These are phyloP conservation scores for Emericellopsis cladophorae DNA, from an alignment of 2,329 filamentous ascomycete genomes.

Conservation along the genomic window DNA sequence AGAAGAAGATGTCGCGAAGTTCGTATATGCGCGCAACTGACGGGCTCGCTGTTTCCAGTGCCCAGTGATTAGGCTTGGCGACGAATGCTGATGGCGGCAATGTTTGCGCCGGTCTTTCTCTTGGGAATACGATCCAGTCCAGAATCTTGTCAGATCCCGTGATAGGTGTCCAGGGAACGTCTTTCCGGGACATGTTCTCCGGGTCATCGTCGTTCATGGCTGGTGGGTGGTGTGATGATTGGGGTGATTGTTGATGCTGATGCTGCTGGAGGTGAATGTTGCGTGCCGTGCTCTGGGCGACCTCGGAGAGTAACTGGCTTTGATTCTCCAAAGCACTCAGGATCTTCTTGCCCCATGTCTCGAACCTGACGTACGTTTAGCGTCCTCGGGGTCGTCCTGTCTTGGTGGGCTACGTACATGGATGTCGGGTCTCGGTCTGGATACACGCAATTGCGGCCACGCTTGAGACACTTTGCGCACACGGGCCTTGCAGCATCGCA, in stretches of 20 bases:
- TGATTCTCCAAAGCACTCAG: slow-evolving; percentile 6
- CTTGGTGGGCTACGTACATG: slow-evolving; percentile 1
- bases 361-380: slow-evolving; percentile 3
- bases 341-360: slow-evolving; percentile 5
- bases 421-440: slow-evolving; percentile 7
- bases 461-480: slow-evolving; percentile 5
- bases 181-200: slow-evolving; percentile 5
- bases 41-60: slow-evolving; percentile 2
- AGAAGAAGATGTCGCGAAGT: slow-evolving; percentile 4
- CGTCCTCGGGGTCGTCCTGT: not conserved
- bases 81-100: slow-evolving; percentile 5
- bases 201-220: slow-evolving; percentile 4
- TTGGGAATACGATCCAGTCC: slow-evolving; percentile 5
- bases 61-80: slow-evolving; percentile 5
- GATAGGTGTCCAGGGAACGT: slow-evolving; percentile 6
- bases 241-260: slow-evolving; percentile 2
- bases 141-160: slow-evolving; percentile 6
- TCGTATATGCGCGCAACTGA: slow-evolving; percentile 3
- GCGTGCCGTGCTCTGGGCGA: slow-evolving; percentile 2
- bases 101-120: slow-evolving; percentile 3
- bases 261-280: not conserved
- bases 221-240: slow-evolving; percentile 1
- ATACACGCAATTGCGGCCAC: slow-evolving; percentile 5
- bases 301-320: slow-evolving; percentile 3
- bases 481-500: slow-evolving; percentile 5